These are phyloP conservation scores for Zizania palustris DNA, from an alignment of 202 grass and related monocot species.

Conservation along the genomic window DNA sequence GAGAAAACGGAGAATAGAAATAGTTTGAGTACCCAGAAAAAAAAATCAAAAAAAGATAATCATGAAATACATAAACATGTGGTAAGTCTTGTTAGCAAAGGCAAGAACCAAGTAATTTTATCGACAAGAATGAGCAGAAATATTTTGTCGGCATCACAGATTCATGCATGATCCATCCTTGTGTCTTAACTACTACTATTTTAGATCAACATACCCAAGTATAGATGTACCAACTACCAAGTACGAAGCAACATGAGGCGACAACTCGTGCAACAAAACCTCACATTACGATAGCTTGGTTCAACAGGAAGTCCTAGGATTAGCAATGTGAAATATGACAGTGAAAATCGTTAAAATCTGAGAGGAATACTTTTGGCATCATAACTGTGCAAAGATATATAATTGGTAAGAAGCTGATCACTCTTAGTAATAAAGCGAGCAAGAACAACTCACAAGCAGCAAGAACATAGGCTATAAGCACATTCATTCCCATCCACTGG, in stretches of 20 bases:
- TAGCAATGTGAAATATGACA: not conserved
- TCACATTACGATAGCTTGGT: not conserved
- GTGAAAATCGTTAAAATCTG: not conserved
- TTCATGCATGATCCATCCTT: too few species aligned
- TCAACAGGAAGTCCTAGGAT: not conserved
- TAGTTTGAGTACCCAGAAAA: constrained; percentile 29
- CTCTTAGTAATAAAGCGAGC: not conserved
- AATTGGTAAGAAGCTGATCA: not conserved
- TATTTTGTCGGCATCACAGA: not conserved
- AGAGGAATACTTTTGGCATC: not conserved
- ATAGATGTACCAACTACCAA: not conserved
- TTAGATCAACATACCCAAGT: not conserved
- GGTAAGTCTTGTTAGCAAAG: not conserved
- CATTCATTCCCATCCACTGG: constrained; percentile 97
- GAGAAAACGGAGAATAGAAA: not conserved
- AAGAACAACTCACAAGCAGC: constrained; percentile 73
- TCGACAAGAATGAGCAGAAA: not conserved
- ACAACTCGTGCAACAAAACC: not conserved
- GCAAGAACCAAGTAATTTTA: constrained; percentile 7
- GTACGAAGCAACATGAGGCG: not conserved
- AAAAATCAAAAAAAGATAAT: not conserved
- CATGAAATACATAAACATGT: constrained; percentile 25
- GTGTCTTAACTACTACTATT: not conserved
- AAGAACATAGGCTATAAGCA: constrained; percentile 78
- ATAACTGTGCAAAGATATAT: not conserved